These are phyloP conservation scores for Coemansia sp. DNA, from an alignment of 192 early-diverging fungal species.

Conservation along the genomic window DNA sequence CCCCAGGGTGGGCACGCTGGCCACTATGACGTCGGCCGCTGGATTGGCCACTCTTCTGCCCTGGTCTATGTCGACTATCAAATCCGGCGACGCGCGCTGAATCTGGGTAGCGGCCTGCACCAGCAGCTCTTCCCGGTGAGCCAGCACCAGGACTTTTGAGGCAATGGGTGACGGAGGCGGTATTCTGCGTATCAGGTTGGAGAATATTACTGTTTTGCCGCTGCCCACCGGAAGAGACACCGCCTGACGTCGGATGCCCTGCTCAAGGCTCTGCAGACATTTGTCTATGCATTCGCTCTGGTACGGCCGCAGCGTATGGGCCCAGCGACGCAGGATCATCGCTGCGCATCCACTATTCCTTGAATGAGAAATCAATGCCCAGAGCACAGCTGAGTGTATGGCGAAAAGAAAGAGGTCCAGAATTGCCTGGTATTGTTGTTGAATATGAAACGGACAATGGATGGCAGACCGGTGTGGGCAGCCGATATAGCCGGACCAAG, in stretches of 20 bases:
- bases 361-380: too few relatives aligned
- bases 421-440: neutral
- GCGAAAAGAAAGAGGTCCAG: neutral
- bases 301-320: conserved; percentile 68
- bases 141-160: conserved; percentile 79
- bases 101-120: conserved; percentile 77
- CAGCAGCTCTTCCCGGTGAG: conserved; percentile 86
- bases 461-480: too few relatives aligned
- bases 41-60: conserved; percentile 60
- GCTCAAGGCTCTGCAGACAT: conserved; percentile 55
- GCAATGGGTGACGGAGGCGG: conserved; percentile 60
- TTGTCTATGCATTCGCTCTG: conserved; percentile 83
- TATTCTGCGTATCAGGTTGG: conserved; percentile 73
- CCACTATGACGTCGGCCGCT: conserved; percentile 71
- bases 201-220: conserved; percentile 90
- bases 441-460: too few relatives aligned
- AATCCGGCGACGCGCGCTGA: conserved; percentile 56
- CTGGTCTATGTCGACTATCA: conserved; percentile 67
- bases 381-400: neutral
- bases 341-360: neutral
- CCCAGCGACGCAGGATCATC: conserved; percentile 4
- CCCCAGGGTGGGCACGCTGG: conserved; percentile 76
- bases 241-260: conserved; percentile 70
- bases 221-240: conserved; percentile 82
- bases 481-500: neutral